Evolutionary conservation across 768 basidiomycete species (phyloP), one percentile per base, ranked within the genome.

Genomic region (Ephemerocybe angulata): DNA sequence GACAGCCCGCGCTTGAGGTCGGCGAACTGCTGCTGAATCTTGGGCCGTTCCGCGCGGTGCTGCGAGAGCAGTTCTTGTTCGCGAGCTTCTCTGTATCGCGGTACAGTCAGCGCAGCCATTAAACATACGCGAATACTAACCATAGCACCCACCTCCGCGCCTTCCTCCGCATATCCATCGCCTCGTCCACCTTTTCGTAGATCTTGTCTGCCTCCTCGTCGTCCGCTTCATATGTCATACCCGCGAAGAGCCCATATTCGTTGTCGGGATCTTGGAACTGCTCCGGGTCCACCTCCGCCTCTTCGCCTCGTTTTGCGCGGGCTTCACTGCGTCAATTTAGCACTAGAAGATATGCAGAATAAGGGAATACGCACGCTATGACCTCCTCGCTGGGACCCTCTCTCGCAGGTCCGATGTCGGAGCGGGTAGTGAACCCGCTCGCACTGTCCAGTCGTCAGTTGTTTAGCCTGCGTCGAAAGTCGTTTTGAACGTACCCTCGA

Each of bases 221-320:
- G 60, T 98, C 96, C 33, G 89, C 87, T 67, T 99, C 95, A 67
- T 99, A 98, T 0, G 92, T 91, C 8, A 89, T 95, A 12, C 95
- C 94, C 4, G 94, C 91, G 66, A 99, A 98, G 6, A 98, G 79
- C 24, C 96, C 96, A 60, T 86, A 88, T 73, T 98, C 95, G 67
- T 98, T 96, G 66, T 99, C 97, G 24, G 96, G 97, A 69, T 99
- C 96, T 70, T 95, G 92, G 64, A 90, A 93, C 62, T 90, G 88
- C 5, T 96, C 96, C 0, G 91, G 88, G 69, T 93, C 92, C 24
- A 90, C 76, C 52, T 95, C 92, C 0, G 83, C 74, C 62, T 96
- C 95, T 71, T 98, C 93, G 5, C 93, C 92, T 37, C 93, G 82
- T 60, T 76, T 82, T 5, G 86, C 87, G 66, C 92, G 88, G 0